Conservation (phyloP, 2,329 filamentous ascomycete species). For the Thelonectria olida region DNA sequence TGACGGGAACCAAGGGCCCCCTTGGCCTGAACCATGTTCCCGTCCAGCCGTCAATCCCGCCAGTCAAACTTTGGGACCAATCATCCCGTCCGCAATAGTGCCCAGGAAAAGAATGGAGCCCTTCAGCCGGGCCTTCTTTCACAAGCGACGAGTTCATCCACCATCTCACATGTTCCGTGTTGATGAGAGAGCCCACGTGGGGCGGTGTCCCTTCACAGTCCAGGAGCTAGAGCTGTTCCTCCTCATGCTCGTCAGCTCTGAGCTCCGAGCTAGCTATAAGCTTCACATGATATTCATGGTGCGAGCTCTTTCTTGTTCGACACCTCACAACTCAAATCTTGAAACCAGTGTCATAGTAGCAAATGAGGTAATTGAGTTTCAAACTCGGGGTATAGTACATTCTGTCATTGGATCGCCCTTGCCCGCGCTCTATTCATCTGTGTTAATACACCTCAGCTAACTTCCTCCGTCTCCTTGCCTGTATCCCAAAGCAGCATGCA, state of each 20-base stretch:
- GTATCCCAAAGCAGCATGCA: background rate
- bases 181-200: slow-evolving; percentile 22
- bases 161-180: slow-evolving; percentile 18
- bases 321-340: no score
- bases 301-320: background rate
- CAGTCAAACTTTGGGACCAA: slow-evolving; percentile 27
- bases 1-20: slow-evolving; percentile 17
- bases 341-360: background rate
- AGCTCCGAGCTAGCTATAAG: slow-evolving; percentile 23
- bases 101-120: slow-evolving; percentile 25
- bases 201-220: slow-evolving; percentile 5
- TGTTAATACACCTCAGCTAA: background rate
- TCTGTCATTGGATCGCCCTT: background rate
- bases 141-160: slow-evolving; percentile 20
- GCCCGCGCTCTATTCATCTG: background rate
- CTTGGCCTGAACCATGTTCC: slow-evolving; percentile 1
- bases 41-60: slow-evolving; percentile 26
- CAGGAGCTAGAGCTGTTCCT: slow-evolving; percentile 2
- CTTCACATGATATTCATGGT: background rate
- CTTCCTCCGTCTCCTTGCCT: background rate
- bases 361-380: background rate
- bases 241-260: slow-evolving; percentile 1
- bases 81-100: slow-evolving; percentile 30
- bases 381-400: slow-evolving; percentile 1
- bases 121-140: slow-evolving; percentile 12